Evolutionary conservation across 116 monocot genomes (phyloP).

Genomic region (Zostera marina): DNA sequence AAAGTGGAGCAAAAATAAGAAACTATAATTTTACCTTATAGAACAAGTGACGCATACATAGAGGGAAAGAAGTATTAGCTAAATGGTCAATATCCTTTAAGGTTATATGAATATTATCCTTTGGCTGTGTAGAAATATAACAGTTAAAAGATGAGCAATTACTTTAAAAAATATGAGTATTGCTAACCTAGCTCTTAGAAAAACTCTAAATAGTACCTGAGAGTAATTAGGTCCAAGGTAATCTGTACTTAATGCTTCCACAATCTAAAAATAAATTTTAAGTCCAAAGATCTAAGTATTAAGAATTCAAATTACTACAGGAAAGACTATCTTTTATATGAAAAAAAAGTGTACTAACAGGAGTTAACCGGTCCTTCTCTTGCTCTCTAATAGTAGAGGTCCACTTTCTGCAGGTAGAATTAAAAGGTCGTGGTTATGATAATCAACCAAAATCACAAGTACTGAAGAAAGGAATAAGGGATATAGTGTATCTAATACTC

Average conservation of each 20-base stretch:
- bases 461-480: not conserved
- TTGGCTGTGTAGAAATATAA: conserved; percentile 33
- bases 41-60: conserved; percentile 96
- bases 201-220: conserved; percentile 30
- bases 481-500: not conserved
- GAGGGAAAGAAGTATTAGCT: conserved; percentile 74
- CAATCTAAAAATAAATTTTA: conserved; percentile 49
- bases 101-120: conserved; percentile 50
- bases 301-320: not conserved
- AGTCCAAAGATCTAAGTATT: not conserved
- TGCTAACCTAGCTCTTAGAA: conserved; percentile 1
- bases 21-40: conserved; percentile 36
- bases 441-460: not conserved
- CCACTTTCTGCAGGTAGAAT: conserved; percentile 59
- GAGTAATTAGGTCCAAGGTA: conserved; percentile 96
- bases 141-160: not conserved
- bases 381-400: conserved; percentile 55
- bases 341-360: conserved; percentile 41
- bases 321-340: not conserved
- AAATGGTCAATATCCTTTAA: conserved; percentile 76
- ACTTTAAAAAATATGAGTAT: not conserved
- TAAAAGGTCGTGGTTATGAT: not conserved
- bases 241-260: conserved; percentile 69
- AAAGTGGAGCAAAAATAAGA: not conserved
- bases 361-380: conserved; percentile 78